Evolutionary conservation across 805 yeast genomes (phyloP).

Genomic region (Wickerhamiella parazyma): DNA sequence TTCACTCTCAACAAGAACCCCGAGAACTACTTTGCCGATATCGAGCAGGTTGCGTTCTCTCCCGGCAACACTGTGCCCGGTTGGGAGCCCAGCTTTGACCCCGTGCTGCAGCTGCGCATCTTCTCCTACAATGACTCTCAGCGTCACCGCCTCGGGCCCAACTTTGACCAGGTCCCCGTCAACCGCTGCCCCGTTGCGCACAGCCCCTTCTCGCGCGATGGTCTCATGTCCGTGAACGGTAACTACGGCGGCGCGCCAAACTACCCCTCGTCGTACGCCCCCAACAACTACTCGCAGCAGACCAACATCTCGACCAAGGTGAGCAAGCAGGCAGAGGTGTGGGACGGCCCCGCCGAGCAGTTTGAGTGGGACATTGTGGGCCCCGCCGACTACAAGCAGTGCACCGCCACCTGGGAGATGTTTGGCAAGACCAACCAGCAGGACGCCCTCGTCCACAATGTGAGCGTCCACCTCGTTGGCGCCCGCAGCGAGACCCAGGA

Average conservation of each 20-base stretch:
- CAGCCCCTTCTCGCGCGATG: slow-evolving; percentile 47
- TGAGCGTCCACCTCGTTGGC: slow-evolving; percentile 52
- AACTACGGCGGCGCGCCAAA: slow-evolving; percentile 40
- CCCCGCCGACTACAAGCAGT: slow-evolving; percentile 64
- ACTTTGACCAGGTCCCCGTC: slow-evolving; percentile 54
- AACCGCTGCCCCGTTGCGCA: slow-evolving; percentile 41
- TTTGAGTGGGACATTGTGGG: slow-evolving; percentile 72
- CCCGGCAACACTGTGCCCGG: slow-evolving; percentile 65
- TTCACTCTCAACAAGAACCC: slow-evolving; percentile 43
- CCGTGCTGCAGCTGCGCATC: slow-evolving; percentile 62
- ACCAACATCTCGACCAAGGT: slow-evolving; percentile 13
- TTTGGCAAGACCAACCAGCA: slow-evolving; percentile 74
- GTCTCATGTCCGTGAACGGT: slow-evolving; percentile 36
- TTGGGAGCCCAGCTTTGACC: slow-evolving; percentile 65
- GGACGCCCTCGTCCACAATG: slow-evolving; percentile 66
- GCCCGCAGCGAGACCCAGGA: slow-evolving; percentile 72
- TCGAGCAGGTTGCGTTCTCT: slow-evolving; percentile 51
- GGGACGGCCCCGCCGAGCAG: slow-evolving; percentile 72
- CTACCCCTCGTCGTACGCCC: slow-evolving; percentile 34
- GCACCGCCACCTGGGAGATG: slow-evolving; percentile 64
- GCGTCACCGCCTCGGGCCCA: slow-evolving; percentile 60
- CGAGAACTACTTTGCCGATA: slow-evolving; percentile 37
- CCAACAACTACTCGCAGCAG: slow-evolving; percentile 22
- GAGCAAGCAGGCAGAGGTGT: slow-evolving; percentile 48
- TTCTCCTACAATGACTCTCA: slow-evolving; percentile 69